These are phyloP conservation scores for Escovopsis sp. DNA, from an alignment of 2,329 filamentous ascomycete genomes.

Conservation along the genomic window DNA sequence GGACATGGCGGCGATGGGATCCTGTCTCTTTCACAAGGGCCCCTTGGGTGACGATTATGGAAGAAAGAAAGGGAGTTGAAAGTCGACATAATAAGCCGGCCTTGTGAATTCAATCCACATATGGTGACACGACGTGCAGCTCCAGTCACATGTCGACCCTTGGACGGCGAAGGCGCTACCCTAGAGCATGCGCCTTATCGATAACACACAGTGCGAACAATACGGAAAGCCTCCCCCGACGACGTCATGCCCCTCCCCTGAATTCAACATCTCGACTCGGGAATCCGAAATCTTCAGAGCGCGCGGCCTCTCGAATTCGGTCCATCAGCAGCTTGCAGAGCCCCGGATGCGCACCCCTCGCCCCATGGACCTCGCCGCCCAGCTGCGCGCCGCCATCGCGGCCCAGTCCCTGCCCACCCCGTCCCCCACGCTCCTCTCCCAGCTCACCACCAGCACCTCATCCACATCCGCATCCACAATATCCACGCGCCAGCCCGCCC, in stretches of 20 bases:
- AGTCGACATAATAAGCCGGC: not conserved
- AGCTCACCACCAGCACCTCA: slow-evolving; percentile 67
- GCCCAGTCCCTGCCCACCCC: slow-evolving; percentile 39
- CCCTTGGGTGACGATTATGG: not conserved
- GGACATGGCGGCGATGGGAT: slow-evolving; percentile 38
- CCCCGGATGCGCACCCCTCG: not conserved
- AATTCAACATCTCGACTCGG: too few species aligned
- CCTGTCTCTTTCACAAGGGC: too few species aligned
- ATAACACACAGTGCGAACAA: too few species aligned
- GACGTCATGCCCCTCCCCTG: slow-evolving; percentile 2
- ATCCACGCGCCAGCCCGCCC: slow-evolving; percentile 64
- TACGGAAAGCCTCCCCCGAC: not conserved
- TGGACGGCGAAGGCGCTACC: too few species aligned
- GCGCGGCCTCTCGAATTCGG: not conserved
- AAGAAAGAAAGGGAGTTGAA: not conserved
- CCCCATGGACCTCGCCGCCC: slow-evolving; percentile 11
- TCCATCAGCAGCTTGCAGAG: not conserved
- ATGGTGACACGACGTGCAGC: not conserved
- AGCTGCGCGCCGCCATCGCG: slow-evolving; percentile 29
- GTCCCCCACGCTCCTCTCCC: slow-evolving; percentile 52
- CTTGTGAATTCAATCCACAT: not conserved
- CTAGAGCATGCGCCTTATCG: too few species aligned
- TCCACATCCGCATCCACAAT: slow-evolving; percentile 58
- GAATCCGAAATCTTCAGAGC: not conserved
- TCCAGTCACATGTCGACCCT: too few species aligned